phyloP scores from a whole-genome alignment of 805 yeast species.

The Candida nemodendra region DNA sequence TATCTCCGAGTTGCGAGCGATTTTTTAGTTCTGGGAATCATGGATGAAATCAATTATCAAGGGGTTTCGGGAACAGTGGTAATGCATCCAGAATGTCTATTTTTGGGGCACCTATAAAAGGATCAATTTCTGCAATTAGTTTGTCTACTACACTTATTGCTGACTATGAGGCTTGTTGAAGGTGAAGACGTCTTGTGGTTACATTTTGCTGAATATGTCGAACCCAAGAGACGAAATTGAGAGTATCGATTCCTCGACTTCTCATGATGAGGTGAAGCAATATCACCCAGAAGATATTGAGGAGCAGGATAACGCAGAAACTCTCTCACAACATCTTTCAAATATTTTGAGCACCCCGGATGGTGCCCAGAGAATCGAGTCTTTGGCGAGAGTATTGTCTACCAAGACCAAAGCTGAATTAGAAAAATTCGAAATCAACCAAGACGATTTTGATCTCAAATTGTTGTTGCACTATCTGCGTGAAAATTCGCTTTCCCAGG shows the following conservation, averaged over 20 bases:
- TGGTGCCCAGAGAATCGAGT: slow-evolving; percentile 38
- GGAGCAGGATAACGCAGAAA: slow-evolving; percentile 24
- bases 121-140: too few species aligned
- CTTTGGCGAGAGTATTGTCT: slow-evolving; percentile 50
- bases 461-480: slow-evolving; percentile 40
- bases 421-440: slow-evolving; percentile 43
- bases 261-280: slow-evolving; percentile 25
- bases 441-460: slow-evolving; percentile 46
- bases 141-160: too few species aligned
- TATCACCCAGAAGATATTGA: slow-evolving; percentile 28
- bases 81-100: too few species aligned
- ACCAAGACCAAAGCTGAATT: slow-evolving; percentile 47
- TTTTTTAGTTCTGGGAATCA: background rate
- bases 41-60: too few species aligned
- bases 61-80: too few species aligned
- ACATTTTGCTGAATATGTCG: slow-evolving; percentile 1
- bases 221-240: slow-evolving; percentile 18
- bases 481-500: slow-evolving; percentile 40
- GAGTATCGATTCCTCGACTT: slow-evolving; percentile 23
- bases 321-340: slow-evolving; percentile 28
- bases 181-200: background rate
- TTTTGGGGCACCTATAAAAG: too few species aligned
- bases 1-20: background rate
- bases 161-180: too few species aligned
- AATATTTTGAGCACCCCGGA: slow-evolving; percentile 25